A percentile compares a stretch with the other conserved stretches of the same genome.
phyloP scores from a whole-genome alignment of 768 basidiomycete genomes.

The Suillus subaureus region DNA sequence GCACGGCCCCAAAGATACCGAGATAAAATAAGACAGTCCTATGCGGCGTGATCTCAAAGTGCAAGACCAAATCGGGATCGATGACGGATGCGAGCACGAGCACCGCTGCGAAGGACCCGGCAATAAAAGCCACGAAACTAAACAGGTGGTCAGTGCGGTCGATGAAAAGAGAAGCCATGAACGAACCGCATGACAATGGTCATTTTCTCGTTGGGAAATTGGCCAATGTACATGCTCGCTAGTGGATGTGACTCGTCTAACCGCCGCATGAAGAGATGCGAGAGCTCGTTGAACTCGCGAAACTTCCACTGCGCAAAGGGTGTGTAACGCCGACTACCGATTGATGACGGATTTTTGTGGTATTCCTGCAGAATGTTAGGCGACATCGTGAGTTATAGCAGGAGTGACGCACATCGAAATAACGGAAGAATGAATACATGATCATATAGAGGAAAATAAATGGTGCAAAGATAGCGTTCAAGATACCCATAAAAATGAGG shows the following conservation, averaged over 20 bases:
- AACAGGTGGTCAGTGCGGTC: neutral
- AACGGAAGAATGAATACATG: slow-evolving; percentile 99
- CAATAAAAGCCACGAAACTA: slow-evolving; percentile 95
- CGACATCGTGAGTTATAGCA: neutral
- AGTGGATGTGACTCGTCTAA: slow-evolving; percentile 87
- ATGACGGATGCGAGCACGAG: slow-evolving; percentile 88
- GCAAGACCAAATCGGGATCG: slow-evolving; percentile 91
- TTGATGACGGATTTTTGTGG: slow-evolving; percentile 96
- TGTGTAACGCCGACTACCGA: slow-evolving; percentile 91
- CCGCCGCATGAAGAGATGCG: slow-evolving; percentile 86
- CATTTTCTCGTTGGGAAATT: slow-evolving; percentile 95
- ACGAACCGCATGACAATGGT: slow-evolving; percentile 86
- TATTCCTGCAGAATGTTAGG: slow-evolving; percentile 72
- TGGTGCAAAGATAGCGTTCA: slow-evolving; percentile 95
- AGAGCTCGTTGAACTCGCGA: slow-evolving; percentile 97
- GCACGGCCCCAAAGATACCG: slow-evolving; percentile 80
- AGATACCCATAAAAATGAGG: slow-evolving; percentile 95
- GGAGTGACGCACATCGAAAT: slow-evolving; percentile 80
- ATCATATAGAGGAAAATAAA: slow-evolving; percentile 96
- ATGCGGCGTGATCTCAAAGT: slow-evolving; percentile 93
- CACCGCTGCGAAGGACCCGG: slow-evolving; percentile 96
- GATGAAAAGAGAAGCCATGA: slow-evolving; percentile 1
- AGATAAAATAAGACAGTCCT: slow-evolving; percentile 94
- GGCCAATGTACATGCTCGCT: slow-evolving; percentile 94
- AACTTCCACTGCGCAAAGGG: slow-evolving; percentile 98